A percentile compares a stretch with the other conserved stretches of the same genome.
Conservation (phyloP, 2,329 filamentous ascomycete species). For the Xylariales sp. region DNA sequence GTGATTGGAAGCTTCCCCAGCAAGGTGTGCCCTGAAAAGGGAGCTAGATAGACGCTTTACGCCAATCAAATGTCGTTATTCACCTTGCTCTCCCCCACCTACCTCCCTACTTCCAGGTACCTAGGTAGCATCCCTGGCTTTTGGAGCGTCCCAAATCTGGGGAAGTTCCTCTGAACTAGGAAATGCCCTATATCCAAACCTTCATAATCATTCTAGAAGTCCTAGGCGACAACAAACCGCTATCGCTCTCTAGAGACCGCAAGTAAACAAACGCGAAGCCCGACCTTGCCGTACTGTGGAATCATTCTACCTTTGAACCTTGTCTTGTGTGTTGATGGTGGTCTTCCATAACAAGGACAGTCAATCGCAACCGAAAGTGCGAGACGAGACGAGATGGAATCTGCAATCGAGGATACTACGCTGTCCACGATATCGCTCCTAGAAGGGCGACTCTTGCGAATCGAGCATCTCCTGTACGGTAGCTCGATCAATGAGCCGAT, state of each 20-base stretch:
- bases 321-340: not conserved
- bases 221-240: not conserved
- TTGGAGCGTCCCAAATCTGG: conserved; percentile 17
- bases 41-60: not conserved
- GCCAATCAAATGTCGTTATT: no score
- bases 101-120: no score
- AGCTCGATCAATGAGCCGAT: conserved; percentile 52
- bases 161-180: not conserved
- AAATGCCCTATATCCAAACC: not conserved
- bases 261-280: not conserved
- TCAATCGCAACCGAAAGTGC: not conserved
- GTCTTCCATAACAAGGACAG: not conserved
- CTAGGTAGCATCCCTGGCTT: no score
- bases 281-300: not conserved
- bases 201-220: no score
- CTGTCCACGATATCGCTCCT: conserved; percentile 67
- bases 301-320: not conserved
- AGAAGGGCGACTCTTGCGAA: conserved; percentile 67
- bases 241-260: not conserved
- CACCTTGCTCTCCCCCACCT: no score
- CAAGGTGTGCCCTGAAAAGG: not conserved
- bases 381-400: conserved; percentile 38
- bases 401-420: conserved; percentile 63
- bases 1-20: conserved; percentile 6
- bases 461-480: conserved; percentile 70